These are phyloP conservation scores for Fusarium pseudonygamai DNA, from an alignment of 2,329 filamentous ascomycete genomes.

Conservation along the genomic window DNA sequence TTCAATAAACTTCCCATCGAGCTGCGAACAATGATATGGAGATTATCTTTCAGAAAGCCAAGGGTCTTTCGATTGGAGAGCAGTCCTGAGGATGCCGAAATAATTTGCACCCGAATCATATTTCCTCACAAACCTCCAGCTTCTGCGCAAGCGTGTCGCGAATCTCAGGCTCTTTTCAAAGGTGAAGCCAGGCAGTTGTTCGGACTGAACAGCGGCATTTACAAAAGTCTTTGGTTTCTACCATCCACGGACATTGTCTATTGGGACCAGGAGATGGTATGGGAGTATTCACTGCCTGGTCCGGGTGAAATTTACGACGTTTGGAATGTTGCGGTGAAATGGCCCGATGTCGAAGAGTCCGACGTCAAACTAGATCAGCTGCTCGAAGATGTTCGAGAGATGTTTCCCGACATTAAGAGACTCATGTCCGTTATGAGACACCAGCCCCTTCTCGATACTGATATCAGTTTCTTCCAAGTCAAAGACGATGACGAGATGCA, in stretches of 20 bases:
- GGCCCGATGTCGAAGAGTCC: neutral
- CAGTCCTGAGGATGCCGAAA: neutral
- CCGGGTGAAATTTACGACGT: neutral
- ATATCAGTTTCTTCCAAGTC: neutral
- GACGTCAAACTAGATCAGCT: neutral
- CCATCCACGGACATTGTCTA: conserved; percentile 1
- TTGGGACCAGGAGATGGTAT: neutral
- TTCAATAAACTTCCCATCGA: neutral
- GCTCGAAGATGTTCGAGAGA: neutral
- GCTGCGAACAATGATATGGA: neutral
- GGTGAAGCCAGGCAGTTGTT: neutral
- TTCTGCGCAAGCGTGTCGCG: neutral
- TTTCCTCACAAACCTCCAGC: neutral
- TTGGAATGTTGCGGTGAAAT: neutral
- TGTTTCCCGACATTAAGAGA: neutral
- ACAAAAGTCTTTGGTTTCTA: neutral
- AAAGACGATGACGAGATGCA: neutral
- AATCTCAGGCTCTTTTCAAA: neutral
- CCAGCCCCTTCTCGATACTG: neutral
- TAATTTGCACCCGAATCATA: neutral
- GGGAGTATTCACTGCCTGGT: neutral
- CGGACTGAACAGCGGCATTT: neutral
- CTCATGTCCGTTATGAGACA: neutral
- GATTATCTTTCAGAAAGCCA: neutral
- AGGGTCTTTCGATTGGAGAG: neutral